Conservation (phyloP, 495 filamentous ascomycete species). For the Penicillium fimorum region DNA sequence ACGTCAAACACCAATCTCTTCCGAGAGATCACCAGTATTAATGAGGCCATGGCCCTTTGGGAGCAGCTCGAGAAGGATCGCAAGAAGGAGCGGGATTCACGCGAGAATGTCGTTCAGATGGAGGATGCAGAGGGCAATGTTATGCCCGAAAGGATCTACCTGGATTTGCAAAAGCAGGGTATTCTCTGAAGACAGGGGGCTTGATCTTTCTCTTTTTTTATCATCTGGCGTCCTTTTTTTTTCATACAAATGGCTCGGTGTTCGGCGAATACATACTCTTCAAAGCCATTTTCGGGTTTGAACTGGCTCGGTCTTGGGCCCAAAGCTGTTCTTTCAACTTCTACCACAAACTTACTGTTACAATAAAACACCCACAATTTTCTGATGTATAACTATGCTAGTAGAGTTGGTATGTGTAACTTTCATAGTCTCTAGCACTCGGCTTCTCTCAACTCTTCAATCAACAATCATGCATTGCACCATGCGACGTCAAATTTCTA, state of each 20-base stretch:
- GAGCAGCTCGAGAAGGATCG: slow-evolving; percentile 88
- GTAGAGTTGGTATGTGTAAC: no score
- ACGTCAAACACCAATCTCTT: slow-evolving; percentile 84
- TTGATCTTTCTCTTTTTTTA: background rate
- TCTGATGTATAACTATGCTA: no score
- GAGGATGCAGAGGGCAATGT: slow-evolving; percentile 97
- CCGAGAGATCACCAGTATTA: slow-evolving; percentile 88
- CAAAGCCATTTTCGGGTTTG: background rate
- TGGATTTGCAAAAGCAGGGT: slow-evolving; percentile 67
- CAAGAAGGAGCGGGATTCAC: slow-evolving; percentile 69
- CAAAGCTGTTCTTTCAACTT: background rate
- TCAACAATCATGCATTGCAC: no score
- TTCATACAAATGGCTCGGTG: slow-evolving; percentile 9
- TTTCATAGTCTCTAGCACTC: no score
- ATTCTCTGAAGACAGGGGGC: slow-evolving; percentile 36
- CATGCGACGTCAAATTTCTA: no score
- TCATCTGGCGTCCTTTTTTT: slow-evolving; percentile 4
- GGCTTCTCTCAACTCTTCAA: no score
- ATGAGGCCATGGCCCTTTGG: slow-evolving; percentile 84
- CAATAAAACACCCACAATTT: background rate
- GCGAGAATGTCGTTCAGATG: slow-evolving; percentile 92
- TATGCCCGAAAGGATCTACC: slow-evolving; percentile 97
- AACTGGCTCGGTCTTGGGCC: background rate
- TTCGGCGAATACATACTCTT: slow-evolving; percentile 9
- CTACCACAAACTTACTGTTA: background rate